Evolutionary conservation across 176 grass and related monocot species (phyloP), one percentile per base, ranked within the genome.

Genomic region (Cenchrus americanus): DNA sequence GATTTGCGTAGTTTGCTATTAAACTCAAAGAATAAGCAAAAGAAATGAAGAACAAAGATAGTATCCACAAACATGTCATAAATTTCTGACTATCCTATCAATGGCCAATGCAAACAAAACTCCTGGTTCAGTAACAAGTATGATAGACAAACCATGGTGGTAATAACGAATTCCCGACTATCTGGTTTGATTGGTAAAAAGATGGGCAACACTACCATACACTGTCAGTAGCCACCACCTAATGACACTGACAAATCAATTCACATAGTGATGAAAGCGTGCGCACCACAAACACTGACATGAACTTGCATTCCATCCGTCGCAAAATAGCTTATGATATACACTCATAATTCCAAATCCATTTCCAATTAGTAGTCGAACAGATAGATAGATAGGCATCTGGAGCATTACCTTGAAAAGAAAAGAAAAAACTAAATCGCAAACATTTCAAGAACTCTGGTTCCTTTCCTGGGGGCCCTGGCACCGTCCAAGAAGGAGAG

Each of bases 161-260:
- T 51, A 53, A 68, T 21, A 75, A 42, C 50, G 60, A 58, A 48
- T 68, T 71, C 44, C 69, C 26, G 17, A 66, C n/a, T 65, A 55
- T 82, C 21, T 86, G 40, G 78, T 86, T 63, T 86, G 37, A 81
- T 82, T 63, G 82, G 43, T 71, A 66, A 89, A 85, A 76, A 63
- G 14, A 77, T 57, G 52, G 12, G 37, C 23, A 83, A 40, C 57
- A 78, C 34, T 17, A 23, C 53, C 53, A 77, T 40, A 22, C 48
- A 27, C 64, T 37, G 34, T 4, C 34, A 37, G 34, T 66, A 66
- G 61, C 41, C 59, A 64, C 58, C 59, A 26, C 30, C 69, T 43
- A 22, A 21, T 37, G 23, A 9, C 44, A 52, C 63, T 24, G 15
- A 48, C 46, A 77, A 37, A 77, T 71, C 43, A 70, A 76, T 85